Conservation (phyloP, 352 stramenopile species). For the Paralagenidium karlingii region DNA sequence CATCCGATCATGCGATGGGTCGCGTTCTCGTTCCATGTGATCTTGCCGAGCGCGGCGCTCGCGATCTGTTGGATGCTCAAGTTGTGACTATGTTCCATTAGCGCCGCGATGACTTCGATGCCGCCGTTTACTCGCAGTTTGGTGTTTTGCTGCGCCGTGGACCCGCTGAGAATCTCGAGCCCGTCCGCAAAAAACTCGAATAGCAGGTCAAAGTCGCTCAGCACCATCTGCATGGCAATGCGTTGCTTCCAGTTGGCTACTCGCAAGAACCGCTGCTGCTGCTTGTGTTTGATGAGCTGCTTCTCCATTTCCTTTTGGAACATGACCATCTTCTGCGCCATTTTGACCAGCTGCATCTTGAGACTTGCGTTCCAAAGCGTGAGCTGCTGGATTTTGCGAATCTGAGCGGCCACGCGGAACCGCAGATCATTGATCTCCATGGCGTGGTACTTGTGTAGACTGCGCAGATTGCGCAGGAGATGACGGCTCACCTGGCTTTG, state of each 20-base stretch:
- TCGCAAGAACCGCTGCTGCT: slow-evolving; percentile 44
- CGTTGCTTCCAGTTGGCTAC: slow-evolving; percentile 65
- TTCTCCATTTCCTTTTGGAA: slow-evolving; percentile 25
- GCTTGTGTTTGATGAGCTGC: slow-evolving; percentile 36
- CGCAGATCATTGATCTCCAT: slow-evolving; percentile 70
- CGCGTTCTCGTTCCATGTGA: slow-evolving; percentile 58
- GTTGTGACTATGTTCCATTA: slow-evolving; percentile 28
- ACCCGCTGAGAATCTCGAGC: slow-evolving; percentile 33
- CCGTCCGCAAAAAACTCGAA: slow-evolving; percentile 61
- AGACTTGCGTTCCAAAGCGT: slow-evolving; percentile 76
- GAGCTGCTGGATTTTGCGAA: slow-evolving; percentile 55
- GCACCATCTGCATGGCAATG: slow-evolving; percentile 40
- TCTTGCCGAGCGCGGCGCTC: slow-evolving; percentile 29
- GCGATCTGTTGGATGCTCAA: slow-evolving; percentile 23
- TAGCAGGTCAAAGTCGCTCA: slow-evolving; percentile 50
- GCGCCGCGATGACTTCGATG: slow-evolving; percentile 39
- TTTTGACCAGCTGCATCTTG: slow-evolving; percentile 53
- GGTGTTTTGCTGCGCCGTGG: slow-evolving; percentile 28
- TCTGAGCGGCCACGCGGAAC: slow-evolving; percentile 51
- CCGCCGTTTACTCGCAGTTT: slow-evolving; percentile 37
- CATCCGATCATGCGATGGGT: slow-evolving; percentile 41
- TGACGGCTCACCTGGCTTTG: slow-evolving; percentile 63
- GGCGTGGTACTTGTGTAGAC: slow-evolving; percentile 55
- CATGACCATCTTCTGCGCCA: slow-evolving; percentile 28
- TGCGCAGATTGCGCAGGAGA: slow-evolving; percentile 40